Evolutionary conservation across 768 basidiomycete genomes (phyloP).

Genomic region (Hericium coralloides): DNA sequence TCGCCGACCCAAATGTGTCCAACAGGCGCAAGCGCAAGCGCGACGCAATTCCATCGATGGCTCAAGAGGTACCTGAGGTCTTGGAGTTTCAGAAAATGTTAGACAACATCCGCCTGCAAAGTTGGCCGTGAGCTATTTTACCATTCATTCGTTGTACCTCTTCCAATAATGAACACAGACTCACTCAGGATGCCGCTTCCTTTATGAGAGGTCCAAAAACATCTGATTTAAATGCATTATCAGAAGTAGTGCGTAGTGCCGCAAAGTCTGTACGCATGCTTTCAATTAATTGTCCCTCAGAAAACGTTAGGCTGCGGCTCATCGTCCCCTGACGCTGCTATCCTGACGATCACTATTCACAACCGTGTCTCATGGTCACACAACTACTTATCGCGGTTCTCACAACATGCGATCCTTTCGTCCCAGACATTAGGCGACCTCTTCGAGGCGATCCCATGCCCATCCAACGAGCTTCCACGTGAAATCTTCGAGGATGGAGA

Average conservation of each 20-base stretch:
- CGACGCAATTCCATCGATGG: conserved; percentile 24
- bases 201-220: conserved; percentile 60
- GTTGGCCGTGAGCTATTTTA: conserved; percentile 47
- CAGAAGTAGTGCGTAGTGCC: conserved; percentile 26
- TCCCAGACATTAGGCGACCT: conserved; percentile 66
- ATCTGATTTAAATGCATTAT: conserved; percentile 56
- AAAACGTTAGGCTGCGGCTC: conserved; percentile 3
- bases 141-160: conserved; percentile 2
- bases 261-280: not conserved
- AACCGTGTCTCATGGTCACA: conserved; percentile 53
- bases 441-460: conserved; percentile 49
- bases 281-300: conserved; percentile 5
- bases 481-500: conserved; percentile 28
- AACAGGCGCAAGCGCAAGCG: conserved; percentile 30
- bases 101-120: conserved; percentile 41
- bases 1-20: conserved; percentile 20
- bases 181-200: conserved; percentile 41
- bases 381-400: conserved; percentile 48
- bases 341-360: conserved; percentile 55
- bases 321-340: conserved; percentile 27
- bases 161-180: conserved; percentile 24
- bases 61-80: conserved; percentile 38
- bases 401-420: conserved; percentile 62
- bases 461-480: conserved; percentile 42
- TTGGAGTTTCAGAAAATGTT: conserved; percentile 39